A percentile compares a stretch with the other conserved stretches of the same genome.
Evolutionary conservation across 768 basidiomycete species (phyloP).

Genomic region (Serpula lacrymans): DNA sequence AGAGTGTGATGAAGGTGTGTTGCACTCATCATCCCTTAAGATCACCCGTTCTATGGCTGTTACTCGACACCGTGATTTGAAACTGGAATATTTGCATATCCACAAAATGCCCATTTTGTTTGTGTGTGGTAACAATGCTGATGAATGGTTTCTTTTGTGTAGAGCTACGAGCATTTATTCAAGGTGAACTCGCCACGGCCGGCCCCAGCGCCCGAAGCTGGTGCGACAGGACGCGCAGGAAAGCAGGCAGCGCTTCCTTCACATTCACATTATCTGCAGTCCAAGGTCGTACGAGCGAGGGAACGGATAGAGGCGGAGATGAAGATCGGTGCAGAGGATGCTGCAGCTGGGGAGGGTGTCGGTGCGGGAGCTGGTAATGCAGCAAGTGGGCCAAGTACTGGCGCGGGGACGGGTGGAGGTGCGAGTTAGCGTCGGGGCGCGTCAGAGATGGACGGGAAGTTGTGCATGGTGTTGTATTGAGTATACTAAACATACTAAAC

Average conservation of each 20-base stretch:
- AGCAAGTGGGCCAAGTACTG: background rate
- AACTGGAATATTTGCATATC: too few relatives aligned
- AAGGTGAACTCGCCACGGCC: constrained; percentile 80
- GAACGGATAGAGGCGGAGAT: constrained; percentile 94
- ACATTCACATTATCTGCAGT: constrained; percentile 91
- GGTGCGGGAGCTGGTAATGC: background rate
- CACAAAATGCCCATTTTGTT: too few relatives aligned
- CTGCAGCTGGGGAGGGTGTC: constrained; percentile 8
- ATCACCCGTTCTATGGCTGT: background rate
- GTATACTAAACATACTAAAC: too few relatives aligned
- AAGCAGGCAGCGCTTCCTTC: constrained; percentile 40
- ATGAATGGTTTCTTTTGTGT: constrained; percentile 3
- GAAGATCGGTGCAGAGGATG: constrained; percentile 27
- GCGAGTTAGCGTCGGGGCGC: constrained; percentile 1
- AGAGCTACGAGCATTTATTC: constrained; percentile 95
- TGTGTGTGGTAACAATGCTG: background rate
- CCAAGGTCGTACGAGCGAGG: constrained; percentile 92
- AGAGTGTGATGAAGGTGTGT: constrained; percentile 70
- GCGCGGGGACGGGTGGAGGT: background rate
- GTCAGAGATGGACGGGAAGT: too few relatives aligned
- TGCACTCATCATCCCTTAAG: background rate
- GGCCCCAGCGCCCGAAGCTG: constrained; percentile 41
- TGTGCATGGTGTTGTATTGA: too few relatives aligned
- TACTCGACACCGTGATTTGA: background rate
- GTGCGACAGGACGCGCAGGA: constrained; percentile 32